Evolutionary conservation across 2,329 filamentous ascomycete species (phyloP), one percentile per base, ranked within the genome.

Genomic region (Allantophomopsis cytisporea): DNA sequence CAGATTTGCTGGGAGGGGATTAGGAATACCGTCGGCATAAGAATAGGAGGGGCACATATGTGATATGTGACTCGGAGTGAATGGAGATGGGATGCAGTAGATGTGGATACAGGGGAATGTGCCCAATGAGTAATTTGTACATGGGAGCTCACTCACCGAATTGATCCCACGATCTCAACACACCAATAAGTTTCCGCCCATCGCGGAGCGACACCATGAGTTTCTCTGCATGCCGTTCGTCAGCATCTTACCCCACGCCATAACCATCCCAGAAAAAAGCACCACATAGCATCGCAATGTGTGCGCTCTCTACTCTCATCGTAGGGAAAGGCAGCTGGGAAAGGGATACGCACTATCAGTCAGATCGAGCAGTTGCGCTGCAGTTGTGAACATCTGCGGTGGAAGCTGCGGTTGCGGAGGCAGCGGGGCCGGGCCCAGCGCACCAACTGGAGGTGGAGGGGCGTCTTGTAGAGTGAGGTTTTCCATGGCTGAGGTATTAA

Each of bases 331-430:
- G 13, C 31, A 34, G 10, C 31, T 8, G n/a, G 38, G 31, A 35
- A 13, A 37, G 44, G 37, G 35, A 43, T 53, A 54, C 83, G 68
- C 76, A 96, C 89, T 98, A 66, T 98, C 91, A 52, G 91, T 96
- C 54, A 98, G 71, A 59, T 98, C 91, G 43, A 98, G 68, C 43
- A 98, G 69, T 66, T 96, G 91, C 40, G 91, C 88, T 23, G 91
- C 91, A 23, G 91, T 98, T 14, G 91, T 94, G 65, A 98, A 98
- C 82, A 96, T 95, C 67, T 98, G 89, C 43, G 88, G 88, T 12
- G 84, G 84, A 31, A 89, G 66, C 61, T 85, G 82, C 46, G 75
- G 71, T 43, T 36, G 47, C 14, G 49, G 46, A 17, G 49, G 42
- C 35, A 47, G 30, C 8, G 35, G 35, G 14, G 50, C 50, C 18